Conservation (phyloP, 2,329 filamentous ascomycete species). For the Phialocephala sp. region DNA sequence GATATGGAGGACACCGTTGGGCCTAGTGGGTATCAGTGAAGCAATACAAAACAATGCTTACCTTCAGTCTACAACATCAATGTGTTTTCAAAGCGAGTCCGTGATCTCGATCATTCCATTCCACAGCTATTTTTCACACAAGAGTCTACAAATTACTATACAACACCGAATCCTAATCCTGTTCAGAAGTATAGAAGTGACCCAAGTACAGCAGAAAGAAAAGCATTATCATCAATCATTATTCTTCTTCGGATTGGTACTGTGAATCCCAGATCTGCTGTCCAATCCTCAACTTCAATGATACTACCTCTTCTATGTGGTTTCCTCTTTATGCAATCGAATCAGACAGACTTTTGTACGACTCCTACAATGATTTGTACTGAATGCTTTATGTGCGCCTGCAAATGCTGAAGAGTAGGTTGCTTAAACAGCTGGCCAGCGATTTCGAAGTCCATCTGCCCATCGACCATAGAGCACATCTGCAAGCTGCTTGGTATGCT, state of each 20-base stretch:
- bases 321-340: slow-evolving; percentile 26
- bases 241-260: slow-evolving; percentile 28
- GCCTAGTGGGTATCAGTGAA: too few relatives aligned
- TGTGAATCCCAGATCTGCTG: slow-evolving; percentile 31
- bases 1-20: too few relatives aligned
- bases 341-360: slow-evolving; percentile 28
- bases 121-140: not conserved
- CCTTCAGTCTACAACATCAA: too few relatives aligned
- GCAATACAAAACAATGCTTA: too few relatives aligned
- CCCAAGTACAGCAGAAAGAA: slow-evolving; percentile 21
- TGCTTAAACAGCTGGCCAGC: slow-evolving; percentile 60
- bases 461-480: slow-evolving; percentile 92
- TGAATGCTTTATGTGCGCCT: slow-evolving; percentile 25
- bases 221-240: slow-evolving; percentile 35
- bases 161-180: slow-evolving; percentile 3
- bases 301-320: slow-evolving; percentile 16
- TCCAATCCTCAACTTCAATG: slow-evolving; percentile 9
- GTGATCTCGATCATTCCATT: too few relatives aligned
- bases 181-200: slow-evolving; percentile 10
- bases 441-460: slow-evolving; percentile 79
- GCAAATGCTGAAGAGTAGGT: slow-evolving; percentile 19
- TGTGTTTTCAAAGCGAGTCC: too few relatives aligned
- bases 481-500: slow-evolving; percentile 86
- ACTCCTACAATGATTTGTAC: slow-evolving; percentile 30
- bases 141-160: slow-evolving; percentile 8